Conservation (phyloP, 768 basidiomycete species). For the Mycena epipterygia region DNA sequence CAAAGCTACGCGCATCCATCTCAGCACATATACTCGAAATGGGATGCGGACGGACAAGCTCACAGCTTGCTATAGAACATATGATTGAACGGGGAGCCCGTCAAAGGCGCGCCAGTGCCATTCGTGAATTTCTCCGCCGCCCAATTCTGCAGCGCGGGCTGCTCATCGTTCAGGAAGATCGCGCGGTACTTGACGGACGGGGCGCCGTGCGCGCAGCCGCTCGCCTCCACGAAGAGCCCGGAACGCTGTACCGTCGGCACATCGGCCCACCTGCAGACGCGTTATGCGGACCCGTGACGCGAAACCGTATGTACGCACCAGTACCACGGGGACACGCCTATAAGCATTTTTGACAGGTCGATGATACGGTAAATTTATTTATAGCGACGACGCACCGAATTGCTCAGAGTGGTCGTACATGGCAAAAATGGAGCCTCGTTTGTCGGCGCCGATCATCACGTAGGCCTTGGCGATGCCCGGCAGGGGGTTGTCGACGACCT, state of each 20-base stretch:
- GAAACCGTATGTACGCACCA: conserved; percentile 62
- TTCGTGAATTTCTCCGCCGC: conserved; percentile 78
- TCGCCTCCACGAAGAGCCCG: conserved; percentile 60
- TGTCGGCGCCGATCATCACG: conserved; percentile 78
- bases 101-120: conserved; percentile 63
- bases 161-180: conserved; percentile 84
- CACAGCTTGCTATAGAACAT: conserved; percentile 71
- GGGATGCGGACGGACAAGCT: conserved; percentile 34
- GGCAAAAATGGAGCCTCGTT: conserved; percentile 76
- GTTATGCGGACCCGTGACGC: neutral
- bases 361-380: neutral
- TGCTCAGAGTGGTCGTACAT: conserved; percentile 80
- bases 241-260: conserved; percentile 69
- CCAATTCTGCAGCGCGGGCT: conserved; percentile 80
- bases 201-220: conserved; percentile 67
- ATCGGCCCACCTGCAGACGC: conserved; percentile 76
- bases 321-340: conserved; percentile 79
- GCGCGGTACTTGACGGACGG: conserved; percentile 81
- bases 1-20: conserved; percentile 58
- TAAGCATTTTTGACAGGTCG: neutral
- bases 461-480: conserved; percentile 72
- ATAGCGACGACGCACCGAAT: conserved; percentile 64
- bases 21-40: neutral
- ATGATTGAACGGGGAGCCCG: conserved; percentile 72
- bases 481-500: conserved; percentile 66